Evolutionary conservation across 2,329 filamentous ascomycete genomes (phyloP).

Genomic region (Aspergillus uvarum): DNA sequence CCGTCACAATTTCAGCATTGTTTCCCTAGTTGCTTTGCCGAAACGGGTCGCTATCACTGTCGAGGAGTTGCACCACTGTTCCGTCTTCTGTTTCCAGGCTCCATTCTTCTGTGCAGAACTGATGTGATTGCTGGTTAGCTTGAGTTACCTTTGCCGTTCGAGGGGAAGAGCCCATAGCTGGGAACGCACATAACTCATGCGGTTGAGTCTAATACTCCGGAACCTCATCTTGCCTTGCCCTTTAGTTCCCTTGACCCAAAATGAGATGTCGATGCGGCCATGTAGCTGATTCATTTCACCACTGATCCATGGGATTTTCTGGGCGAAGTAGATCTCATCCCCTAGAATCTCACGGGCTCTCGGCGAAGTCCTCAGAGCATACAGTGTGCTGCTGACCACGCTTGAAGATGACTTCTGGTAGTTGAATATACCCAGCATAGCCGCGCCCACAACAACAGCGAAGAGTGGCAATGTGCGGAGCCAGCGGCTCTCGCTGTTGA

Average conservation of each 20-base stretch:
- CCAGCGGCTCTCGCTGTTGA: conserved; percentile 59
- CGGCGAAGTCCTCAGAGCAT: conserved; percentile 80
- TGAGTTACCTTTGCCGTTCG: not conserved
- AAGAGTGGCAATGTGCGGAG: conserved; percentile 77
- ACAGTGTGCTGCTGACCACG: conserved; percentile 83
- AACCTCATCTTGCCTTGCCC: conserved; percentile 74
- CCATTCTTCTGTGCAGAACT: conserved; percentile 91
- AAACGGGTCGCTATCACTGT: conserved; percentile 69
- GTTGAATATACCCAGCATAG: conserved; percentile 91
- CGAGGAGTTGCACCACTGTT: conserved; percentile 72
- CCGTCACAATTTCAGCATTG: conserved; percentile 29
- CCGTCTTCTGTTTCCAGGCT: conserved; percentile 70
- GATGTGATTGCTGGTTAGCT: conserved; percentile 11
- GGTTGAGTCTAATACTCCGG: conserved; percentile 68
- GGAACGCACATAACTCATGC: conserved; percentile 58
- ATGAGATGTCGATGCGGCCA: conserved; percentile 82
- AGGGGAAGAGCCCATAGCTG: not conserved
- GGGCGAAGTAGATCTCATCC: conserved; percentile 79
- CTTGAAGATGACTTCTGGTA: conserved; percentile 94
- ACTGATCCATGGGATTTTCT: conserved; percentile 77
- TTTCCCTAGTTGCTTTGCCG: conserved; percentile 46
- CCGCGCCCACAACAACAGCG: conserved; percentile 65
- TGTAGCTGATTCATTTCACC: conserved; percentile 92
- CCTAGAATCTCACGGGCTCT: conserved; percentile 75
- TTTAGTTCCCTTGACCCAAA: conserved; percentile 79